A percentile compares a stretch with the other conserved stretches of the same genome.
Evolutionary conservation across 305 asterid genomes (phyloP).

Genomic region (Fraxinus xanthoxyloides): DNA sequence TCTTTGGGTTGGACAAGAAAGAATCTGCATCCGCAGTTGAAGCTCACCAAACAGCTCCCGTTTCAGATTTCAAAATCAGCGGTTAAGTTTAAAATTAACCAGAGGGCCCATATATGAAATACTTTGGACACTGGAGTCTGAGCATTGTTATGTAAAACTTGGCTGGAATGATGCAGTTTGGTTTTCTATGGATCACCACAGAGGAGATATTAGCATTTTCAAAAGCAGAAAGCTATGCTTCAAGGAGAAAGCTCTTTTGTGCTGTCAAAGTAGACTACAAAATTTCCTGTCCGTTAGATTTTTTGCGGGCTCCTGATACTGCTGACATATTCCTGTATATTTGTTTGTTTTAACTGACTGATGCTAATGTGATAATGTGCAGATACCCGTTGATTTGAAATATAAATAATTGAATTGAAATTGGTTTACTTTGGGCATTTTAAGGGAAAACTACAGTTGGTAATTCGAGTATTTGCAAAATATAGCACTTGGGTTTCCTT

Average conservation of each 20-base stretch:
- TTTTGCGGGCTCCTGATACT: slow-evolving; percentile 12
- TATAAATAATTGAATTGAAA: neutral
- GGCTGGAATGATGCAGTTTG: slow-evolving; percentile 24
- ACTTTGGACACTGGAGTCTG: slow-evolving; percentile 22
- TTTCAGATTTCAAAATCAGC: slow-evolving; percentile 54
- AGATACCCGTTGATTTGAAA: neutral
- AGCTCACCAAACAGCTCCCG: slow-evolving; percentile 43
- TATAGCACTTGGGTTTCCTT: neutral
- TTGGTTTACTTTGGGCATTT: neutral
- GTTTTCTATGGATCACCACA: slow-evolving; percentile 17
- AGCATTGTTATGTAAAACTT: slow-evolving; percentile 17
- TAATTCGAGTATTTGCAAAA: neutral
- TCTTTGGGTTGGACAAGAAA: slow-evolving; percentile 78
- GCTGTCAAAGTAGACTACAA: slow-evolving; percentile 26
- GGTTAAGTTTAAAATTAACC: slow-evolving; percentile 39
- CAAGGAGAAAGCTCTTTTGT: slow-evolving; percentile 19
- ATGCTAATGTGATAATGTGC: slow-evolving; percentile 6
- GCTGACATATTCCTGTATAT: slow-evolving; percentile 23
- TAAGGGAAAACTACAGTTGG: neutral
- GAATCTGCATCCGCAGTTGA: slow-evolving; percentile 55
- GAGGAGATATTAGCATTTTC: neutral
- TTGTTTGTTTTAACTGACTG: slow-evolving; percentile 12
- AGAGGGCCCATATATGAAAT: slow-evolving; percentile 9
- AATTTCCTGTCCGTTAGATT: slow-evolving; percentile 27
- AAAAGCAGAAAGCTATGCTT: slow-evolving; percentile 11